A percentile compares a stretch with the other conserved stretches of the same genome.
These are phyloP conservation scores for Yarrowia osloensis DNA, from an alignment of 805 yeast species.

Conservation along the genomic window DNA sequence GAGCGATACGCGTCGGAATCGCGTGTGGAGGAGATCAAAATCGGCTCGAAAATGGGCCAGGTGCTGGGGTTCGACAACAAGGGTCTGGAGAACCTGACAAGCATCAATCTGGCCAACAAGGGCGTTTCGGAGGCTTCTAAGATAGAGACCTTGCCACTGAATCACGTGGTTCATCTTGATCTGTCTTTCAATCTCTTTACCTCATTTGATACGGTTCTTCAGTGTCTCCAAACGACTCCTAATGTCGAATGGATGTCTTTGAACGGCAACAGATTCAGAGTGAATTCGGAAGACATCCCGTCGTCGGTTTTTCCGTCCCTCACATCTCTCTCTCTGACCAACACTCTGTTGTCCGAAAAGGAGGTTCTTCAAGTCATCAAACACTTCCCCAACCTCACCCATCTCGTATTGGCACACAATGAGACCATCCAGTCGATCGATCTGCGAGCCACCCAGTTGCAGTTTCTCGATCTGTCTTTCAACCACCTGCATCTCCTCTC, in stretches of 20 bases:
- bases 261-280: conserved; percentile 1
- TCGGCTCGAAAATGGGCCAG: conserved; percentile 56
- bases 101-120: neutral
- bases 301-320: neutral
- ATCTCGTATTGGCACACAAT: conserved; percentile 9
- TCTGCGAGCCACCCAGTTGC: neutral
- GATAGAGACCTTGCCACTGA: neutral
- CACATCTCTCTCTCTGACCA: neutral
- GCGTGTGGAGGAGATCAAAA: conserved; percentile 17
- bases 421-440: neutral
- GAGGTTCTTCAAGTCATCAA: neutral
- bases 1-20: conserved; percentile 37
- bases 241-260: conserved; percentile 3
- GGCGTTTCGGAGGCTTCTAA: neutral
- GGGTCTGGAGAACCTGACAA: neutral
- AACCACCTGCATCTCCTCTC: neutral
- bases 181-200: conserved; percentile 1
- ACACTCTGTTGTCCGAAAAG: neutral
- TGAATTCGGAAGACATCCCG: neutral
- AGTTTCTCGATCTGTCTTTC: neutral
- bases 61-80: conserved; percentile 63
- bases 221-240: neutral
- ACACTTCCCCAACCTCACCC: conserved; percentile 1
- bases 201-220: neutral
- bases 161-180: neutral